phyloP scores from a whole-genome alignment of 179 eudicot genomes.

The Pouteria campechiana region DNA sequence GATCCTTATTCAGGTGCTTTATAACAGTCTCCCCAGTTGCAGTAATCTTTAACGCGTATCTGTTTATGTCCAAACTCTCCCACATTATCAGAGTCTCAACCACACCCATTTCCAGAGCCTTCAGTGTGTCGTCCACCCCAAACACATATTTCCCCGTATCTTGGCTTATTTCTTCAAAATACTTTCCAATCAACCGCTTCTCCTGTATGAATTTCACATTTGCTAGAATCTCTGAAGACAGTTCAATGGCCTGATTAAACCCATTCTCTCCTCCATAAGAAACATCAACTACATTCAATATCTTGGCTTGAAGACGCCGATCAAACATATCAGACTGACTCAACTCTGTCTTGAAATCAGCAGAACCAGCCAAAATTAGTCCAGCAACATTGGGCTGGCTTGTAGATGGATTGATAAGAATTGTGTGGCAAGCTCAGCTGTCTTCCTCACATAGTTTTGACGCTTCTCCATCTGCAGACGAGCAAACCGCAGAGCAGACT shows the following conservation, averaged over 20 bases:
- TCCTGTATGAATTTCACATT: slow-evolving; percentile 54
- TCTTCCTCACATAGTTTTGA: slow-evolving; percentile 70
- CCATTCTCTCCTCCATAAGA: slow-evolving; percentile 67
- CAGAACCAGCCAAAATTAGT: slow-evolving; percentile 67
- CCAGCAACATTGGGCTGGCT: slow-evolving; percentile 75
- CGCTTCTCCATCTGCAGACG: slow-evolving; percentile 82
- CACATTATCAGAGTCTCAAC: slow-evolving; percentile 27
- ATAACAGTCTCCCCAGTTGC: slow-evolving; percentile 8
- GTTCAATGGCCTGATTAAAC: slow-evolving; percentile 62
- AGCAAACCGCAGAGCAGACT: slow-evolving; percentile 71
- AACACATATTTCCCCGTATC: slow-evolving; percentile 47
- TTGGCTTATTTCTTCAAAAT: slow-evolving; percentile 50
- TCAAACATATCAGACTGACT: slow-evolving; percentile 81
- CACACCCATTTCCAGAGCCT: slow-evolving; percentile 52
- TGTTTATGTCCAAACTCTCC: slow-evolving; percentile 12
- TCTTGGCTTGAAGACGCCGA: slow-evolving; percentile 63
- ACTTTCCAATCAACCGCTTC: slow-evolving; percentile 39
- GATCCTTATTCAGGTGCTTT: slow-evolving; percentile 16
- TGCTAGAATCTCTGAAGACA: slow-evolving; percentile 48
- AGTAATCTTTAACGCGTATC: slow-evolving; percentile 6
- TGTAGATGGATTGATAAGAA: slow-evolving; percentile 61
- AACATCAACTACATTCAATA: slow-evolving; percentile 61
- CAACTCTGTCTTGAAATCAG: slow-evolving; percentile 69
- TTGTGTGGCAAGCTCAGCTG: slow-evolving; percentile 74
- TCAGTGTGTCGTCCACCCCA: slow-evolving; percentile 46